Base-by-base conservation (phyloP, 352 stramenopile genomes). In the Pythium oligandrum region DNA sequence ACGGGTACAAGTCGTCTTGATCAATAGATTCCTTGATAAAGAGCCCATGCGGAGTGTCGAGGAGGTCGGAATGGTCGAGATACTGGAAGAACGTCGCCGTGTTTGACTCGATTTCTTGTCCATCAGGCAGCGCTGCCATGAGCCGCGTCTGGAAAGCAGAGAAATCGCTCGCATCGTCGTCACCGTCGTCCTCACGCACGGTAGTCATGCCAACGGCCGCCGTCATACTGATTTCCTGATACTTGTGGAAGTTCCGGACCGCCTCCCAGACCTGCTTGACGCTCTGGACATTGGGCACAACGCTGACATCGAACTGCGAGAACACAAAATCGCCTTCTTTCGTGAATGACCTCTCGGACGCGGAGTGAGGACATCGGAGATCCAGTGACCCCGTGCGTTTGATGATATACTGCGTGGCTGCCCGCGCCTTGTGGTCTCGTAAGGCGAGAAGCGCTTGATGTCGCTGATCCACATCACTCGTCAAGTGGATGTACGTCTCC, bases 1-100 rank as follows among this genome's bases (percentile, higher is more conserved):
- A 60, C 31, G 54, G 45, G 17, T 54, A 54, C 37, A 40, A 42
- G 12, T 60, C 54, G 46, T 60, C 54, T 30, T 40, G 30, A 37
- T 60, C 31, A 1, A 60, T 46, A 9, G 9, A 60, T 32, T 60
- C 39, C 30, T 54, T 12, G 2, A 48, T 12, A 11, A 59, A 6
- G 6, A 52, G 12, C 2, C 52, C 44, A 9, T 52, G 44, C 17
- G 51, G 51, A 10, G 11, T 8, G 3, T 7, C 3, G 8, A 45
- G 33, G 8, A 31, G 3, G 3, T 65, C 58, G 10, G 55, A 40
- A 3, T 70, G 40, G 37, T 72, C 30, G 9, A 47, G 35, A 12
- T 40, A 59, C n/a, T 52, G 44, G 33, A 32, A 48, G 37, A 51
- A 44, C 1, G 42, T 10, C 9, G 47, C 44, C 4, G 49, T 30